These are phyloP conservation scores for Catunica adiposa DNA, from an alignment of 2,329 filamentous ascomycete genomes.

Conservation along the genomic window DNA sequence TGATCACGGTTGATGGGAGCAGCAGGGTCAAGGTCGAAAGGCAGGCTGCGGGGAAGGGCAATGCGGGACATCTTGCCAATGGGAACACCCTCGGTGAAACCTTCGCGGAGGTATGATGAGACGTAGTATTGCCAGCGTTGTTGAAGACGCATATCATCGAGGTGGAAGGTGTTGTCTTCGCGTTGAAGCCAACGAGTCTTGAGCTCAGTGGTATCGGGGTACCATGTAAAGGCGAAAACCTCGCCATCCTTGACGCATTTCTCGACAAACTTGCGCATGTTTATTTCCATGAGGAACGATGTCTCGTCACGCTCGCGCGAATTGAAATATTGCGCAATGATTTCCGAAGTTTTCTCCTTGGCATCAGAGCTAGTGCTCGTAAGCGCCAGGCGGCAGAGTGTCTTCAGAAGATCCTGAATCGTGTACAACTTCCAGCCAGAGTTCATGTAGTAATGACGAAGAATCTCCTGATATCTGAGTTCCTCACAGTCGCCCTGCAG, in stretches of 20 bases:
- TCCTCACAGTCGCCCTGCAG: conserved; percentile 71
- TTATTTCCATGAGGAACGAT: conserved; percentile 78
- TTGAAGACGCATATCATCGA: conserved; percentile 70
- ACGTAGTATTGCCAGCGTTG: conserved; percentile 92
- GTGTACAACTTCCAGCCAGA: conserved; percentile 89
- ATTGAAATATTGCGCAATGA: conserved; percentile 71
- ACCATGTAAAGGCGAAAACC: conserved; percentile 71
- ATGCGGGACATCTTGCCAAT: conserved; percentile 49
- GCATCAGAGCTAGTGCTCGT: conserved; percentile 71
- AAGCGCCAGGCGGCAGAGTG: conserved; percentile 63
- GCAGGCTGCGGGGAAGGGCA: conserved; percentile 56
- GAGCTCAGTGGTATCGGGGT: conserved; percentile 6
- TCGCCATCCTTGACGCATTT: conserved; percentile 87
- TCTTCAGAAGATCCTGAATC: conserved; percentile 72
- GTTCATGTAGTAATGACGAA: conserved; percentile 81
- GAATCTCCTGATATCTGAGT: conserved; percentile 68
- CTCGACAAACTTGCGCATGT: conserved; percentile 79
- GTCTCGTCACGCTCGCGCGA: conserved; percentile 71
- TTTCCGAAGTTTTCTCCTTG: conserved; percentile 86
- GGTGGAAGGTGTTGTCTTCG: conserved; percentile 64
- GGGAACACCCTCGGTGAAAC: conserved; percentile 68
- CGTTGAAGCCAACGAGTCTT: conserved; percentile 50
- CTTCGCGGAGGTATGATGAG: conserved; percentile 73
- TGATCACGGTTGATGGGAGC: conserved; percentile 39
- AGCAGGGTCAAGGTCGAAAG: conserved; percentile 35